Evolutionary conservation across 2,329 filamentous ascomycete species (phyloP).

Genomic region (Byssochlamys sp.): DNA sequence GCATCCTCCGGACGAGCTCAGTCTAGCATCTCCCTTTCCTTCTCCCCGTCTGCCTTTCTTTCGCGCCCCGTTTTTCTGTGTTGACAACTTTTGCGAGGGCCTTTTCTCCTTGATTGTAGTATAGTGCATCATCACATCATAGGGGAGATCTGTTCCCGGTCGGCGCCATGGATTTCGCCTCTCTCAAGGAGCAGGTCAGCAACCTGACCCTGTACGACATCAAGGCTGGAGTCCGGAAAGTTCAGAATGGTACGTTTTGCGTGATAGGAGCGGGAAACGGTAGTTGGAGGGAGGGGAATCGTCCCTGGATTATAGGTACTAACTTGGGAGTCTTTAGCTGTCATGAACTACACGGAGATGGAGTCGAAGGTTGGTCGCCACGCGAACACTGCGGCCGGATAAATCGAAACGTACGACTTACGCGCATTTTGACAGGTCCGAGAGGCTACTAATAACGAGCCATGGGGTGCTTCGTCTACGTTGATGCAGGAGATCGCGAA

Average conservation of each 20-base stretch:
- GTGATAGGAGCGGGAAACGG: background rate
- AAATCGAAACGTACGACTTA: constrained; percentile 10
- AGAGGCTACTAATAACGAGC: constrained; percentile 98
- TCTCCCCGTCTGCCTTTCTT: constrained; percentile 4
- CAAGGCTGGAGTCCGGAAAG: constrained; percentile 88
- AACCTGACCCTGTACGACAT: constrained; percentile 90
- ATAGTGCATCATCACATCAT: constrained; percentile 2
- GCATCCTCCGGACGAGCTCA: background rate
- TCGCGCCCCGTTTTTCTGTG: constrained; percentile 7
- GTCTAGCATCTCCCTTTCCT: background rate
- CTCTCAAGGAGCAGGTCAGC: constrained; percentile 74
- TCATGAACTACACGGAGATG: constrained; percentile 98
- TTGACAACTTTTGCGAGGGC: constrained; percentile 4
- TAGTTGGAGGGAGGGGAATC: background rate
- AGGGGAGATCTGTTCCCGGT: background rate
- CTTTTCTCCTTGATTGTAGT: background rate
- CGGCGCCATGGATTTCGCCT: constrained; percentile 69
- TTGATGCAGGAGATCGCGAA: constrained; percentile 97
- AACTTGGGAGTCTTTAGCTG: constrained; percentile 48
- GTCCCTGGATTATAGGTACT: background rate
- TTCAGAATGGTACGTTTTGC: constrained; percentile 72
- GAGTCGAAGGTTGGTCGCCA: constrained; percentile 51
- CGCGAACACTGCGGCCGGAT: background rate
- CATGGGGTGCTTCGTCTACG: constrained; percentile 78
- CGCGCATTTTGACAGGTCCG: constrained; percentile 54